Conservation (phyloP, 306 rosid genomes). For the Pachyrhizus erosus region DNA sequence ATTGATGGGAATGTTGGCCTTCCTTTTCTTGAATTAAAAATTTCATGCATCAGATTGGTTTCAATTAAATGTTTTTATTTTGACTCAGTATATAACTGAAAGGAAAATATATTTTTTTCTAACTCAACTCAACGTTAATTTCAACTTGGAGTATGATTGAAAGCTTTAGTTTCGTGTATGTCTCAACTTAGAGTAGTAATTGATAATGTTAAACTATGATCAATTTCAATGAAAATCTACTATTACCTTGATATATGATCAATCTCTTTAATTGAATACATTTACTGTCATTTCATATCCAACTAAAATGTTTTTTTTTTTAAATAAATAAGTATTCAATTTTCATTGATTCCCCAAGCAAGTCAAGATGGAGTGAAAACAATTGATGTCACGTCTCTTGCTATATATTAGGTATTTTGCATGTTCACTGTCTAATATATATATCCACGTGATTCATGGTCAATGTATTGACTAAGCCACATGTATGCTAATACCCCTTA, state of each 20-base stretch:
- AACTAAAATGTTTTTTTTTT: background rate
- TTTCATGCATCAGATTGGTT: background rate
- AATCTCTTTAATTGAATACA: background rate
- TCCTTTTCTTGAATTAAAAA: background rate
- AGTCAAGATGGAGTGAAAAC: background rate
- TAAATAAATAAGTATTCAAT: background rate
- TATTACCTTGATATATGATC: background rate
- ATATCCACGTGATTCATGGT: background rate
- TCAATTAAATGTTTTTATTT: background rate
- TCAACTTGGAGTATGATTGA: constrained; percentile 29
- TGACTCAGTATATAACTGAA: background rate
- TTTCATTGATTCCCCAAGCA: background rate
- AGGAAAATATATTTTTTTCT: background rate
- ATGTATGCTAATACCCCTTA: background rate
- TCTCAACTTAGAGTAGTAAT: constrained; percentile 20
- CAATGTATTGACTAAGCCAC: background rate
- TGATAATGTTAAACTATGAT: background rate
- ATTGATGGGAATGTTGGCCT: background rate
- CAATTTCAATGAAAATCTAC: background rate
- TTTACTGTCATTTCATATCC: constrained; percentile 25
- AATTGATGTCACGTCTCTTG: background rate
- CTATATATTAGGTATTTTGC: constrained; percentile 6
- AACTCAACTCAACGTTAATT: background rate
- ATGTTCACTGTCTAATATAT: background rate
- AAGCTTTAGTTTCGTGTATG: constrained; percentile 34